Base-by-base conservation (phyloP, 345 rosid genomes). In the Eucalyptus viminalis region DNA sequence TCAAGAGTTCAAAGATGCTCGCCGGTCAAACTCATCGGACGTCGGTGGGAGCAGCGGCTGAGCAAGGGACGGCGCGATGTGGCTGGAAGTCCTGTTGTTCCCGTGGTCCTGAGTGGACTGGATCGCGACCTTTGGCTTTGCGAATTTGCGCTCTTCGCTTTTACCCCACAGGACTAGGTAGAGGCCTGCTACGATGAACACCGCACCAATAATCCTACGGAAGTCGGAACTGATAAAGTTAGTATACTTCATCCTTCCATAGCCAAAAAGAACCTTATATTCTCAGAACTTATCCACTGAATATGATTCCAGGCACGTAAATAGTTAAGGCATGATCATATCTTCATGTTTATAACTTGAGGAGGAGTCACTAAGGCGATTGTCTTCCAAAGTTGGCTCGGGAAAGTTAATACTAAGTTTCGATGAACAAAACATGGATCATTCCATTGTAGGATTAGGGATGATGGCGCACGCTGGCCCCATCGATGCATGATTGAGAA, bases 141-240 rank as follows among this genome's bases (percentile, higher is more conserved):
- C 92, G 80, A 97, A 94, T 92, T 95, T 98, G 92, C 91, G 92
- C 91, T 97, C 99, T 88, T 95, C 97, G 87, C 92, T 98, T 90
- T 97, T 98, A 24, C 99, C 99, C 95, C 96, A 98, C 24, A 98
- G 91, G 54, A 98, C 99, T 12, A 97, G 94, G 95, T 97, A 98
- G 80, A 98, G 90, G 51, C 99, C 99, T 13, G 76, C 49, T 80
- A 98, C 90, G 80, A 98, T 98, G 93, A 98, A 40, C 76, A 90
- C 95, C 24, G 99, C 99, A 86, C 99, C 99, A 25, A 96, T 93
- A 53, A 97, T 97, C 92, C 99, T 97, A 96, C 25, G 44, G n/a
- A 56, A 47, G 34, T 11, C 86, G 62, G 37, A 87, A 45, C 22
- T 40, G 31, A 50, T 37, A 37, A 37, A 34, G 45, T 72, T 1